Base-by-base conservation (phyloP, 169 alveolate genomes). In the Cryptosporidium sp. region DNA sequence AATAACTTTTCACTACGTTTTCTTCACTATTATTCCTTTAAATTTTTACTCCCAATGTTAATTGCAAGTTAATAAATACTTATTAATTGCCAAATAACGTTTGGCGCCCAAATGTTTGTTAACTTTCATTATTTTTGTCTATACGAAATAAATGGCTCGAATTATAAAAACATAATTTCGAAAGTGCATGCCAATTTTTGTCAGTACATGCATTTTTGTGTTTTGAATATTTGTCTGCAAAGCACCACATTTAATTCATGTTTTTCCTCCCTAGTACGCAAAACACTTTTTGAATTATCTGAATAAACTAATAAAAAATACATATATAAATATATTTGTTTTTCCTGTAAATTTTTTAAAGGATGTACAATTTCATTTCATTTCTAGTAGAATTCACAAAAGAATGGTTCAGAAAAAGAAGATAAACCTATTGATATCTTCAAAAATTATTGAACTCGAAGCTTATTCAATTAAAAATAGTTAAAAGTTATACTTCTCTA, bases 371-470 rank as follows among this genome's bases (percentile, higher is more conserved):
- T 31, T 9, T 69, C 3, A 31, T 70, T 48, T 48, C 85, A 42
- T 48, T 45, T 48, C 35, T 70, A 31, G 67, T 70, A 26, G 85
- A 70, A 45, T 70, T 70, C 29, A 16, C 85, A 1, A 70, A 48
- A 10, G 85, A 70, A 52, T 70, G 85, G 68, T 70, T 70, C 31
- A 70, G 85, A n/a, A 70, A 69, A 21, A 70, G 37, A 51, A 70
- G 39, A 10, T 26, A 29, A 51, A 21, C 31, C n/a, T 10, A 26
- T 16, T 23, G 2, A n/a, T 3, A 56, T n/a, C 67, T 26, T 56
- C 7, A 9, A 9, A 56, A 56, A 26, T 0, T 56, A 5, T 23
- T 56, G 67, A 56, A n/a, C 35, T 21, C 67, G 7, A 26, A 0
- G 16, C 14, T 10, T 29, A 56, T 56, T n/a, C 35, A 23, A 53